Evolutionary conservation across 345 rosid genomes (phyloP), one percentile per base, ranked within the genome.

Genomic region (Euphorbia tirucalli): DNA sequence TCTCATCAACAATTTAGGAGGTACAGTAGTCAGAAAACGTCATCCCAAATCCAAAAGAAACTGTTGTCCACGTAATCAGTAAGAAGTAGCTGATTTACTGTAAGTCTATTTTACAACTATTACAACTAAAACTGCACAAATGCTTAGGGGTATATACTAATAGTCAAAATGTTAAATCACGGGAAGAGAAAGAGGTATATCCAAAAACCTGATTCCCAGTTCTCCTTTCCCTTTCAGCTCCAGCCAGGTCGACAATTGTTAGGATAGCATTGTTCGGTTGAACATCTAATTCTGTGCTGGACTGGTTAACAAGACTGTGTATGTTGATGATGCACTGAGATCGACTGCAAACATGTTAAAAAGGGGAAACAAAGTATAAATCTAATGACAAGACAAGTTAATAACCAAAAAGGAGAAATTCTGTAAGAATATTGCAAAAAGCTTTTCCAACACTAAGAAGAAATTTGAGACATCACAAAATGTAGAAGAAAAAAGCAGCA

Each of bases 241-340:
- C 98, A 11, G 98, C 98, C 69, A 94, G 84, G 82, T 94, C 98
- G 71, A 90, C 93, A 70, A 94, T 85, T 15, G 96, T 88, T 62
- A 94, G 76, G 73, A 85, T 71, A 72, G 88, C 83, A 76, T 77
- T 72, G 71, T 70, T 77, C 44, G 75, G 74, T 68, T 77, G 88
- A 65, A 66, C 63, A 74, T 80, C 68, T 49, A 54, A 77, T 41
- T 83, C 84, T 35, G 69, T 69, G 18, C 73, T 77, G 67, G 39
- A 68, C 27, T 77, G 71, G 19, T 73, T 48, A 67, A 27, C 61
- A 52, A 68, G 48, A 66, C 82, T 71, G 50, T 82, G 87, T 64
- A 94, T 78, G 83, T 86, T 94, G 72, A 92, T 94, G 75, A 94
- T 82, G 81, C 98, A 92, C 74, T 94, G 98, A 15, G 98, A 94